Percentiles rank a stretch among this genome's conserved stretches.
These are phyloP conservation scores for Babesia sp. DNA, from an alignment of 169 alveolate species.

Conservation along the genomic window DNA sequence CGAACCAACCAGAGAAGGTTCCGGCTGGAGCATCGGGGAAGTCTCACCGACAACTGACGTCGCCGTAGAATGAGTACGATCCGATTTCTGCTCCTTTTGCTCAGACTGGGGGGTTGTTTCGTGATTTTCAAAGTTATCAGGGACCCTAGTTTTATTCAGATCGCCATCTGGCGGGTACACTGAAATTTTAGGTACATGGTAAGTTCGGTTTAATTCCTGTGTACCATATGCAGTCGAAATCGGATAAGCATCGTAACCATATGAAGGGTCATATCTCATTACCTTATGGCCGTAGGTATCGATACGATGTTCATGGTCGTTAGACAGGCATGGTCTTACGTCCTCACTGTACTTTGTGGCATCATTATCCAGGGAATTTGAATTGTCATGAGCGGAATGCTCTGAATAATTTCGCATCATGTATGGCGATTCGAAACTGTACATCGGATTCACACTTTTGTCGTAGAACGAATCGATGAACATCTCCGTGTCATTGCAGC, in stretches of 20 bases:
- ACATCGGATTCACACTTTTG: constrained; percentile 25
- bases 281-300: not conserved
- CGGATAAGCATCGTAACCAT: not conserved
- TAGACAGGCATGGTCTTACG: not conserved
- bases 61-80: not conserved
- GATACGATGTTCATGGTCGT: not conserved
- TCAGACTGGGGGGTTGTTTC: not conserved
- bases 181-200: not conserved
- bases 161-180: constrained; percentile 2
- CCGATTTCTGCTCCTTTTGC: not conserved
- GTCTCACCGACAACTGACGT: constrained; percentile 10
- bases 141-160: not conserved
- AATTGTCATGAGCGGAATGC: not conserved
- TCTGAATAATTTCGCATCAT: not conserved
- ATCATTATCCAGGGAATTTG: not conserved
- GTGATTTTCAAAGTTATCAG: not conserved
- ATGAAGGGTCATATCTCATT: not conserved
- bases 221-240: not conserved
- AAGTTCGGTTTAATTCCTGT: not conserved
- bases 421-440: constrained; percentile 17
- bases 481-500: not conserved
- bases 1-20: not conserved
- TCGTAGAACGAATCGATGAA: constrained; percentile 21
- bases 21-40: not conserved
- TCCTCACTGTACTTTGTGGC: not conserved